These are phyloP conservation scores for Ensete glaucum DNA, from an alignment of 176 grass and related monocot species.

Conservation along the genomic window DNA sequence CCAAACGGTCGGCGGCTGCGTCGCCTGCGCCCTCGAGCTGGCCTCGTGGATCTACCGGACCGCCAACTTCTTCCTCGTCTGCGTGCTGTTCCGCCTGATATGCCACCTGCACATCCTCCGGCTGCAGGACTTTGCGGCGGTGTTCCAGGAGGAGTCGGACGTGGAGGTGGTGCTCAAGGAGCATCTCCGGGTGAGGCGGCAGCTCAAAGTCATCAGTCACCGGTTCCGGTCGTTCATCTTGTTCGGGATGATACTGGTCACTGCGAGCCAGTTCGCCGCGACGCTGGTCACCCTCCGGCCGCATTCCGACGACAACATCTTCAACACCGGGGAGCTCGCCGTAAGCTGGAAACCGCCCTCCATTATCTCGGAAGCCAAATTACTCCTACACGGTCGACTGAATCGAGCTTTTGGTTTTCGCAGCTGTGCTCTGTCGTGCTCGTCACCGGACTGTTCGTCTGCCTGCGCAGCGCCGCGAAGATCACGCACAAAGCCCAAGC, in stretches of 20 bases:
- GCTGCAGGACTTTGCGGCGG: conserved; percentile 70
- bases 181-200: conserved; percentile 84
- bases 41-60: conserved; percentile 86
- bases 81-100: conserved; percentile 83
- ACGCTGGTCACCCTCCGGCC: conserved; percentile 59
- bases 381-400: no score
- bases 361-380: no score
- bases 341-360: conserved; percentile 22
- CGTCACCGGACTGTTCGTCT: conserved; percentile 69
- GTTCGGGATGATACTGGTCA: conserved; percentile 43
- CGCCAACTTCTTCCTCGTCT: conserved; percentile 72
- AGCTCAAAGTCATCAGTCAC: conserved; percentile 87
- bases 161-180: conserved; percentile 52
- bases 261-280: conserved; percentile 79
- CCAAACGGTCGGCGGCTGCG: conserved; percentile 32
- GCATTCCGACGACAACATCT: conserved; percentile 57
- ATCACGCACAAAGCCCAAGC: conserved; percentile 94
- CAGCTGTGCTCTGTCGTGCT: conserved; percentile 85
- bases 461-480: conserved; percentile 75
- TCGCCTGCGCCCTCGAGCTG: conserved; percentile 54
- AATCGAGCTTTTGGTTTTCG: background rate
- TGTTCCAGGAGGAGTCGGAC: conserved; percentile 36
- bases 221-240: conserved; percentile 76
- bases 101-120: conserved; percentile 77
- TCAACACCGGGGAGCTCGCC: conserved; percentile 81